Conservation (phyloP, 1,284 basidiomycete genomes). For the Cutaneotrichosporon curvatum region DNA sequence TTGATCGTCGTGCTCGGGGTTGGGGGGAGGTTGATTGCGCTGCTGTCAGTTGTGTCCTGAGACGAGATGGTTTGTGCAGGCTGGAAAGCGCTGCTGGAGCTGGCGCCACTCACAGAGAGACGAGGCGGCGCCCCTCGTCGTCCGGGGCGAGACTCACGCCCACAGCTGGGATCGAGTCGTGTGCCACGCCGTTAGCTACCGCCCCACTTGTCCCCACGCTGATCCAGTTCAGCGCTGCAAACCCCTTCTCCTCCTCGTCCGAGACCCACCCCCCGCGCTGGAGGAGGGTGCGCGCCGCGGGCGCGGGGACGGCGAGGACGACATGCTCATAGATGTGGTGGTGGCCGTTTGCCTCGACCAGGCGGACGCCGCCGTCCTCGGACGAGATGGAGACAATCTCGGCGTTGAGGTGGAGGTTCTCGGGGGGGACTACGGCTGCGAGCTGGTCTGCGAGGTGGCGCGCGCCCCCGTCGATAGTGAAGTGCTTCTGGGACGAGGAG, state of each 20-base stretch:
- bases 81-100: too few relatives aligned
- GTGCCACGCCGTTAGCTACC: too few relatives aligned
- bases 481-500: slow-evolving; percentile 58
- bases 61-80: too few relatives aligned
- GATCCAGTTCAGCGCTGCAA: slow-evolving; percentile 61
- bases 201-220: slow-evolving; percentile 66
- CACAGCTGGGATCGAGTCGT: too few relatives aligned
- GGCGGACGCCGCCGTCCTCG: slow-evolving; percentile 26
- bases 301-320: slow-evolving; percentile 66
- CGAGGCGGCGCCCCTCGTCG: too few relatives aligned
- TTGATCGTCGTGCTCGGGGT: too few relatives aligned
- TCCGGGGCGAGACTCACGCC: too few relatives aligned
- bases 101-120: too few relatives aligned
- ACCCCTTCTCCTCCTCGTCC: slow-evolving; percentile 54
- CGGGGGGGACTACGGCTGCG: slow-evolving; percentile 52
- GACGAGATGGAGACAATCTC: slow-evolving; percentile 48
- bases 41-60: too few relatives aligned
- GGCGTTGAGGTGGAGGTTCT: slow-evolving; percentile 57
- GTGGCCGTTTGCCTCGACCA: slow-evolving; percentile 32
- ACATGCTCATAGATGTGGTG: slow-evolving; percentile 61
- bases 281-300: slow-evolving; percentile 58
- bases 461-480: slow-evolving; percentile 67
- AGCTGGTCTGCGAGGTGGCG: slow-evolving; percentile 59
- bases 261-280: slow-evolving; percentile 53
- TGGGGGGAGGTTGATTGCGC: too few relatives aligned